Base-by-base conservation (phyloP, 371 early-diverging fungal species). In the Lichtheimia hyalospora region DNA sequence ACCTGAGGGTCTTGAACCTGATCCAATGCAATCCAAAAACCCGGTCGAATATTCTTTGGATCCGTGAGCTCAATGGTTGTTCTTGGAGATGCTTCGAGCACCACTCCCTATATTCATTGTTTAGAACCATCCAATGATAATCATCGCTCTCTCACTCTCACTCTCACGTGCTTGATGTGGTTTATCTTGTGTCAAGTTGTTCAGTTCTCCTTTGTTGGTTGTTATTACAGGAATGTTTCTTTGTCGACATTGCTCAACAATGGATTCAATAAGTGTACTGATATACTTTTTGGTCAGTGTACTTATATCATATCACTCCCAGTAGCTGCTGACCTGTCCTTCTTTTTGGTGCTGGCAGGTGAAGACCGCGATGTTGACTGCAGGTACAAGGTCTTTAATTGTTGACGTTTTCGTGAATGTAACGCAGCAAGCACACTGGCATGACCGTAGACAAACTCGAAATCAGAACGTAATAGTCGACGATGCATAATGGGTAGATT, bases 1-100 rank as follows among this genome's bases (percentile, higher is more conserved):
- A 83, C 83, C 63, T 85, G 85, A 20, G 87, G 89, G 67, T 89
- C 89, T 55, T 82, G 79, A 1, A 88, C 71, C 64, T 83, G 75
- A 68, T 88, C 88, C 24, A 88, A 59, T 0, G 84, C 84, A 24
- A 81, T 60, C 81, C 81, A 81, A 23, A 81, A 65, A 0, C 76
- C 77, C 4, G 58, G n/a, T 7, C 58, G 28, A 6, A 28, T 40
- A 6, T n/a, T 15, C 24, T n/a, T 14, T 13, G 28, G 49, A 7
- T 13, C 52, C 12, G 7, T 40, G 2, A 62, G 48, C 10, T 28
- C 44, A 21, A 65, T 48, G 1, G 66, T 16, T 18, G 21, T 23
- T 0, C 51, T 59, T 39, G 51, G 58, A 10, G 69, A 61, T 3
- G 64, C 55, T 54, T 69, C 52, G 40, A 69, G 20, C 2, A 69